Base-by-base conservation (phyloP, 1,139 yeast species). In the Pichia sp. region DNA sequence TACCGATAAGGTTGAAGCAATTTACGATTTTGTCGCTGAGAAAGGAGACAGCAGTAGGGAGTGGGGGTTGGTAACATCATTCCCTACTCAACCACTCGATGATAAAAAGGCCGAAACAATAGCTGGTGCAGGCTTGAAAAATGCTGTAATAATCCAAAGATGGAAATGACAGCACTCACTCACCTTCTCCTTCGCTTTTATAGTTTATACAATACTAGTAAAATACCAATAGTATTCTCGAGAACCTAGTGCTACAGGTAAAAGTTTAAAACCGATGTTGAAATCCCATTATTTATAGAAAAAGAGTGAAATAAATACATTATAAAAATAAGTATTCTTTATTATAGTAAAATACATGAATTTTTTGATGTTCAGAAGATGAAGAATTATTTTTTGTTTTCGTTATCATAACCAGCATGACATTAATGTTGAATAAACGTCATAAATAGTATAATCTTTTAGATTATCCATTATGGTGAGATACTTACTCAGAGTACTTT, bases 81-180 rank as follows among this genome's bases (percentile, higher is more conserved):
- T 88, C 72, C 99, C 99, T 16, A 84, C 87, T 39, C 80, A 82
- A 66, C 83, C 86, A 40, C 80, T 91, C 48, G 83, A 78, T 50
- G 82, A 78, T 49, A 82, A 86, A 55, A 72, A 74, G 41, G 73
- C 72, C 6, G 66, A 74, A 41, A 76, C 85, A 1, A 79, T 93
- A 46, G 80, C 76, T 52, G 91, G 83, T 39, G 95, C 96, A 3
- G 87, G 88, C 46, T 75, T 89, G 60, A 79, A 80, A 54, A 88
- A 88, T 61, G 82, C 97, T 0, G 96, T 89, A n/a, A 83, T 91
- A 34, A 90, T 91, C 18, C 98, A 91, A 68, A 82, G 95, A 70
- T 86, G 93, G 93, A 60, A 55, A 31, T 64, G 44, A 52, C 5
- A n/a, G n/a, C n/a, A n/a, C n/a, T n/a, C n/a, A 4, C 2, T n/a